Conservation (phyloP, 768 basidiomycete species). For the Crepidotus variabilis region DNA sequence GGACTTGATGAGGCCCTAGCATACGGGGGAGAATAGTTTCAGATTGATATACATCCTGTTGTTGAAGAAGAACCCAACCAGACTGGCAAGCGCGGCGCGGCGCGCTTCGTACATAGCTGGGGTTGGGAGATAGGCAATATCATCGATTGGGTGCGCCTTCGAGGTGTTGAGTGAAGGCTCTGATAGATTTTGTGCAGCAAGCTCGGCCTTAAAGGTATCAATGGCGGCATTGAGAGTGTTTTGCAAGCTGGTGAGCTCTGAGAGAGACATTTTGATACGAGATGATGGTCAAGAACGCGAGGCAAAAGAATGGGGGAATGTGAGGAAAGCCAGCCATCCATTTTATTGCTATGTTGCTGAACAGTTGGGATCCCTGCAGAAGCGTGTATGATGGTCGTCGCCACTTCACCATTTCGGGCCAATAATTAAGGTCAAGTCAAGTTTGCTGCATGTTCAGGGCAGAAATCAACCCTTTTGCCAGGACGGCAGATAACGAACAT, state of each 20-base stretch:
- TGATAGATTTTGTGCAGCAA: slow-evolving; percentile 28
- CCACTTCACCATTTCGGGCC: neutral
- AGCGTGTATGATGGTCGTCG: neutral
- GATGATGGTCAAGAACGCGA: neutral
- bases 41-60: neutral
- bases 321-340: neutral
- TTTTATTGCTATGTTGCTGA: neutral
- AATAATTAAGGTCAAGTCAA: neutral
- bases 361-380: too few relatives aligned
- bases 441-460: neutral
- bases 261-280: slow-evolving; percentile 22
- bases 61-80: slow-evolving; percentile 16
- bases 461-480: neutral
- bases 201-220: slow-evolving; percentile 34
- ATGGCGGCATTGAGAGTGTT: slow-evolving; percentile 35
- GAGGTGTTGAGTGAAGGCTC: slow-evolving; percentile 33
- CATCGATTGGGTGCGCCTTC: slow-evolving; percentile 32
- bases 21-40: neutral
- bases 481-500: neutral
- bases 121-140: slow-evolving; percentile 30
- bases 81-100: slow-evolving; percentile 27
- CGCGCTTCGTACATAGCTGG: slow-evolving; percentile 34
- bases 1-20: slow-evolving; percentile 29
- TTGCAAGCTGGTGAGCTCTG: slow-evolving; percentile 36
- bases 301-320: neutral